Base-by-base conservation (phyloP, 164 flowering plant species). In the Nymphaea colorata region DNA sequence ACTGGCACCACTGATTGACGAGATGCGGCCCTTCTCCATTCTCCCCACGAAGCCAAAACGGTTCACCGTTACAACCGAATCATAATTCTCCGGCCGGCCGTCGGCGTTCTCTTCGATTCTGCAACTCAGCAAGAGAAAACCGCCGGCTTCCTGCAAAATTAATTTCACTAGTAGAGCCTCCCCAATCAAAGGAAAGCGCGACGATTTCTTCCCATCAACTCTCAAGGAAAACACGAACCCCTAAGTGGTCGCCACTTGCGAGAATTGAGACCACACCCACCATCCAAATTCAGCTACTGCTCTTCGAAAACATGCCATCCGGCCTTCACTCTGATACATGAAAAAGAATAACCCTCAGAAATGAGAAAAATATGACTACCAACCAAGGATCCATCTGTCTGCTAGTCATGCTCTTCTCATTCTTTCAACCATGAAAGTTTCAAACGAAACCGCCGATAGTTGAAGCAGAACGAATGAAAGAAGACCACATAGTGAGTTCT, bases 1-100 rank as follows among this genome's bases (percentile, higher is more conserved):
- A 84, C 91, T 86, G 64, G 93, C 83, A 74, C 89, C 84, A 73
- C 84, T 80, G 68, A 82, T 76, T 44, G 87, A 78, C 25, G 82
- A 82, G 72, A 76, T 69, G 36, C 74, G 84, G 67, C 70, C 79
- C 70, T 71, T 83, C 68, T 72, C 79, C 84, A 82, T 82, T 51
- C 59, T 51, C 14, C 14, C 8, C 14, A 51, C 15, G 14, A 51
- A 51, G 3, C 57, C 57, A 51, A 51, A 51, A 8, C 14, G 3
- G 57, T 8, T 51, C 57, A 51, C 57, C 8, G 36, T 25, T 25
- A 51, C 57, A 10, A 51, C 4, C 57, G 3, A 2, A 15, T 51
- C 57, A 51, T 51, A 51, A 51, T 51, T 51, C 57, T 15, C 0
- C 14, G 8, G 57, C 14, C 14, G 57, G 4, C 57, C 57, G 36